These are phyloP conservation scores for Stromatinia cepivora DNA, from an alignment of 2,329 filamentous ascomycete species.

Conservation along the genomic window DNA sequence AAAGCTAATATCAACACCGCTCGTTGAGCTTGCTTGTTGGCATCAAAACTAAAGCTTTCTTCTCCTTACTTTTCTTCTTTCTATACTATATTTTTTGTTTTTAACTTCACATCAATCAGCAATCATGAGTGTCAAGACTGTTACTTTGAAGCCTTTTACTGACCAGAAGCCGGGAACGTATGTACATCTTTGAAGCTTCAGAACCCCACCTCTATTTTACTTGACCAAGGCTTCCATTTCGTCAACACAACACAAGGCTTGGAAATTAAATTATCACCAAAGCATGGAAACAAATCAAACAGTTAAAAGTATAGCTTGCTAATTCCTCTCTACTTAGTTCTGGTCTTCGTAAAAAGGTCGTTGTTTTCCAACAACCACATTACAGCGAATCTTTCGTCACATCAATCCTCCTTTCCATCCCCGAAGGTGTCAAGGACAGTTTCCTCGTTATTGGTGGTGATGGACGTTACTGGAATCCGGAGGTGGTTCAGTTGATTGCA, in stretches of 20 bases:
- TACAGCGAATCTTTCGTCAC: slow-evolving; percentile 96
- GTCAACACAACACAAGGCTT: neutral
- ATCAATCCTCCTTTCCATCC: slow-evolving; percentile 93
- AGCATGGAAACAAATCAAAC: neutral
- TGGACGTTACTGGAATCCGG: slow-evolving; percentile 95
- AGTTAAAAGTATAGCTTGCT: neutral
- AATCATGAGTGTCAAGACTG: slow-evolving; percentile 74
- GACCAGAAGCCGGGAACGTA: slow-evolving; percentile 99
- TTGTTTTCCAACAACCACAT: slow-evolving; percentile 90
- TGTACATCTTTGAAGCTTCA: slow-evolving; percentile 48
- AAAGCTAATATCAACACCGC: slow-evolving; percentile 12
- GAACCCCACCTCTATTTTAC: neutral
- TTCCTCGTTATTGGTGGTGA: slow-evolving; percentile 97
- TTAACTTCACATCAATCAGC: slow-evolving; percentile 15
- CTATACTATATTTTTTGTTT: neutral
- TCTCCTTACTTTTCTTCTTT: neutral
- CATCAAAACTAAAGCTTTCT: neutral
- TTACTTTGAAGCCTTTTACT: slow-evolving; percentile 80
- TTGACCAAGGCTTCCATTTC: neutral
- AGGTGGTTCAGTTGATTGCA: slow-evolving; percentile 93
- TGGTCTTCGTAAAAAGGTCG: slow-evolving; percentile 98
- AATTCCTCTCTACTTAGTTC: slow-evolving; percentile 59
- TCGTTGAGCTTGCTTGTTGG: slow-evolving; percentile 17
- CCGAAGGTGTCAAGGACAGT: slow-evolving; percentile 78
- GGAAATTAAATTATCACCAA: neutral